Evolutionary conservation across 768 basidiomycete species (phyloP), one percentile per base, ranked within the genome.

Genomic region (Chalciporus pseudorubinellus): DNA sequence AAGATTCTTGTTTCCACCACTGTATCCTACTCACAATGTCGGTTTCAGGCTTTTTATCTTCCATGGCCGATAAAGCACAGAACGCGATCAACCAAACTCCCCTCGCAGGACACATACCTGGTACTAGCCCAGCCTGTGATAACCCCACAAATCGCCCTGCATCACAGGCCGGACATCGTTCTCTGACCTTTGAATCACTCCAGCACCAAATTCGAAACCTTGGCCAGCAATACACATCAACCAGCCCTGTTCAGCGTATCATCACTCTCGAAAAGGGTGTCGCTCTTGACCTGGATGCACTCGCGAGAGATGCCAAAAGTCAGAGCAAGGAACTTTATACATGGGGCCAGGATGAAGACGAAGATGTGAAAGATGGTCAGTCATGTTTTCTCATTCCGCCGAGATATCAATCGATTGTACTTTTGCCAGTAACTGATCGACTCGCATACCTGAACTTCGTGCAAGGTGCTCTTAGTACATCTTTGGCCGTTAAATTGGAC

Each of bases 281-380:
- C 14, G 83, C 85, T 18, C 77, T 93, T 57, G 88, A 89, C 67
- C 78, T 81, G 60, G 86, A 91, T 57, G 77, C 75, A 51, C 68
- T 85, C 26, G 74, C 83, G 3, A 80, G 85, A 57, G 84, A 90
- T 60, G 62, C 77, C 8, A 85, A 91, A 63, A 71, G 79, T 1
- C 82, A 85, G 63, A 89, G 88, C 77, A 92, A 92, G 69, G 92
- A 92, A 53, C 72, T 92, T 21, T 93, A 90, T 60, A 80, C 79
- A 13, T 93, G 90, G 90, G 90, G 91, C 12, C 89, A 92, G 65
- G 61, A 64, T 1, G 85, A 92, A 59, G 67, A 70, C 6, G 75
- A 78, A 18, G 91, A 93, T 73, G 53, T 93, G 65, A 90, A 81
- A 61, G 91, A 91, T 72, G 86, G 87, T 84, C 49, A 40, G 77